A percentile compares a stretch with the other conserved stretches of the same genome.
phyloP scores from a whole-genome alignment of 1,284 basidiomycete genomes.

The Agroathelia rolfsii region DNA sequence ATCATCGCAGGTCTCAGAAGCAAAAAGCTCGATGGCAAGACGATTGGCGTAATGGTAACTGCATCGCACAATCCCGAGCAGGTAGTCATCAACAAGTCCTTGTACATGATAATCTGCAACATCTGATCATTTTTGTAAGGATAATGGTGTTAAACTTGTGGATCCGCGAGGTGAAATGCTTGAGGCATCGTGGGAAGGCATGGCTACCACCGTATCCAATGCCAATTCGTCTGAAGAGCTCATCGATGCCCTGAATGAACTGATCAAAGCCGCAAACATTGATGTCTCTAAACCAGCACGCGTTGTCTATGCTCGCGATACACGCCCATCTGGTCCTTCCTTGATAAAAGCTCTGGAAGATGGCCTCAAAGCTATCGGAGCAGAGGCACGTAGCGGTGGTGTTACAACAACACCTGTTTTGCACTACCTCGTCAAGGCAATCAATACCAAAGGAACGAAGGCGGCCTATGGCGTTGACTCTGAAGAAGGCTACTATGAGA shows the following conservation, averaged over 20 bases:
- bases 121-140: constrained; percentile 51
- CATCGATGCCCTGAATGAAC: constrained; percentile 50
- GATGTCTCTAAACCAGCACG: constrained; percentile 70
- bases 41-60: constrained; percentile 97
- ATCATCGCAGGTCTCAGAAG: constrained; percentile 86
- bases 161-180: constrained; percentile 99
- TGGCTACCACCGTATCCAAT: constrained; percentile 89
- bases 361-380: constrained; percentile 68
- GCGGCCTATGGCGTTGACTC: constrained; percentile 79
- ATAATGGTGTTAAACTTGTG: constrained; percentile 98
- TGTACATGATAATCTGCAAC: too few species aligned
- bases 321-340: constrained; percentile 79
- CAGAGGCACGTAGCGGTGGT: constrained; percentile 61
- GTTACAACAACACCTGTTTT: constrained; percentile 92
- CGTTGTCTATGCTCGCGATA: constrained; percentile 90
- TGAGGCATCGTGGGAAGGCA: constrained; percentile 86
- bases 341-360: constrained; percentile 81
- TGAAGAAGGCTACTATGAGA: constrained; percentile 80
- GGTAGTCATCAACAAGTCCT: too few species aligned
- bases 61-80: constrained; percentile 97
- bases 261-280: constrained; percentile 67
- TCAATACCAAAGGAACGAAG: constrained; percentile 75
- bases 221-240: constrained; percentile 69
- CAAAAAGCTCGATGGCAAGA: constrained; percentile 82
- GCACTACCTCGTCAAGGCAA: constrained; percentile 88